Percentiles rank a stretch among this genome's conserved stretches.
phyloP scores from a whole-genome alignment of 352 stramenopile species.

The Pythium folliculosum region DNA sequence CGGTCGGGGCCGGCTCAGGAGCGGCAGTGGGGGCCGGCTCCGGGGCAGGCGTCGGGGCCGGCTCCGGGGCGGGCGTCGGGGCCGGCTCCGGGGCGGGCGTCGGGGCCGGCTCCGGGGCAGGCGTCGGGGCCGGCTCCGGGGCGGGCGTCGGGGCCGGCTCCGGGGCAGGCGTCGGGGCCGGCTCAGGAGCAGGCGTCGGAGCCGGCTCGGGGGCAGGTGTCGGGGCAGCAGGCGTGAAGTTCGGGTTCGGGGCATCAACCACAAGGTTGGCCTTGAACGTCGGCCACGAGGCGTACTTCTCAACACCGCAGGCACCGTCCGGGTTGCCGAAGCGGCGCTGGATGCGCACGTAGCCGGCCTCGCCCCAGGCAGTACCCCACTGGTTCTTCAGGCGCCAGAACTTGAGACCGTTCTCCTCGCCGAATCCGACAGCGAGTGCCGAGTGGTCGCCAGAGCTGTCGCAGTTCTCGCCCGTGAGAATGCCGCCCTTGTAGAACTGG shows the following conservation, averaged over 20 bases:
- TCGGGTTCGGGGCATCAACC: constrained; percentile 26
- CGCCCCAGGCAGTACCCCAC: constrained; percentile 69
- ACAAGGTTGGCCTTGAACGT: constrained; percentile 41
- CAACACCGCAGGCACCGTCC: constrained; percentile 62
- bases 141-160: constrained; percentile 9
- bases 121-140: constrained; percentile 6
- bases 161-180: constrained; percentile 4
- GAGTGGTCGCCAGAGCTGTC: constrained; percentile 60
- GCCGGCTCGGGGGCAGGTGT: constrained; percentile 3
- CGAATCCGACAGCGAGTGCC: constrained; percentile 63
- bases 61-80: constrained; percentile 2
- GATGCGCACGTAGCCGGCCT: constrained; percentile 68
- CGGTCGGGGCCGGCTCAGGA: background rate
- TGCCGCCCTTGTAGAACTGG: constrained; percentile 62
- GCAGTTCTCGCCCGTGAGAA: constrained; percentile 59
- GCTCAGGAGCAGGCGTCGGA: constrained; percentile 8
- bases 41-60: constrained; percentile 4
- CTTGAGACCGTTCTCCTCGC: constrained; percentile 43
- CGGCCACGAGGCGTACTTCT: constrained; percentile 56
- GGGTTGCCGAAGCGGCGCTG: constrained; percentile 47
- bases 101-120: constrained; percentile 7
- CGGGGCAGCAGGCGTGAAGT: constrained; percentile 23
- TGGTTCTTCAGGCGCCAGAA: constrained; percentile 80
- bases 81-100: constrained; percentile 7
- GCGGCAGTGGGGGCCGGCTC: constrained; percentile 1